Base-by-base conservation (phyloP, 331 rosid species). In the Dryas integrifolia region DNA sequence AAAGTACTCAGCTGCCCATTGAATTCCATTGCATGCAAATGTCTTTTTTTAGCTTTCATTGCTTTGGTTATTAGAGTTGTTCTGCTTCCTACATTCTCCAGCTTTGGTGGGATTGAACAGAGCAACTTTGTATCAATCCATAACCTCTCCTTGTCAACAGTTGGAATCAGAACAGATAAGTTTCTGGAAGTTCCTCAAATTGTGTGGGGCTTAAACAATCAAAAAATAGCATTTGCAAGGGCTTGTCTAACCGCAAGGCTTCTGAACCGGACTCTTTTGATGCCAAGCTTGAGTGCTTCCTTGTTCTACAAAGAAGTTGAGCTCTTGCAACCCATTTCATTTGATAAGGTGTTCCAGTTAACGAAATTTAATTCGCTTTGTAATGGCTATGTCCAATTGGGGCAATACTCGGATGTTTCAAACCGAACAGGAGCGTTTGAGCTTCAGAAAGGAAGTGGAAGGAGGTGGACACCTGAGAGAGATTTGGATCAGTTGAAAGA, bases 241-340 rank as follows among this genome's bases (percentile, higher is more conserved):
- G 91, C 96, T 75, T 94, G 92, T 67, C 82, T 91, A 14, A 91
- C 98, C 21, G 98, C 98, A 8, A 88, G 88, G 85, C 69, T 88
- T 86, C 77, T 94, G 68, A 94, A 88, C 79, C 46, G 98, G 79
- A 94, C 96, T n/a, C 86, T 94, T 21, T 78, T 94, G 78, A 89
- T 94, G 96, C 98, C 98, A 40, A 91, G 92, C 73, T 72, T 94
- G 44, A 94, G 98, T 83, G 98, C 97, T 60, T 91, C 97, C 9
- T 69, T 94, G 48, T 94, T 94, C 75, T 94, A 91, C 83, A 94
- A 94, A 74, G 96, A 94, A 78, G 65, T 89, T 10, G 96, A 91
- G 56, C 92, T 86, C 38, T 35, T 94, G 67, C 83, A 89, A 39
- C 96, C 98, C 0, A 88, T 94, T 73, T 79, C 89, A 3, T 89